Evolutionary conservation across 2,329 filamentous ascomycete genomes (phyloP), one percentile per base, ranked within the genome.

Genomic region (Septoria linicola): DNA sequence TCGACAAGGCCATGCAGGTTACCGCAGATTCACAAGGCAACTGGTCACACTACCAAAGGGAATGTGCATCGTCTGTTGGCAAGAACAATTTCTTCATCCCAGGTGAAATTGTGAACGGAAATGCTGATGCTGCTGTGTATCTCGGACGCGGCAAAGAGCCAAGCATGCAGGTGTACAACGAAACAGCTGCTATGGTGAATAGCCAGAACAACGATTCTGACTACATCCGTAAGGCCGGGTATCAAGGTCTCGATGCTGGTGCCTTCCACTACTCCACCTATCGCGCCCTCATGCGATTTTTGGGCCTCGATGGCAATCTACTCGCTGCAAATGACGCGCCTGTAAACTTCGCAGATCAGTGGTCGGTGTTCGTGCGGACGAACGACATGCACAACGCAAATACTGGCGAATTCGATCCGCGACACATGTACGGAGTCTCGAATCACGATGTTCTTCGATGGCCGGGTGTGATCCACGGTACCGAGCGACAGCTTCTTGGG

Each of bases 361-460:
- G 81, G 81, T 74, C 80, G 49, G 67, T 75, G 20, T 79, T 84
- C 66, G 63, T 83, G 5, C 63, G 74, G 46, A 80, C 78, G 2
- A 83, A 84, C 57, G 81, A 84, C 59, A 68, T 84, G 57, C 68
- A 80, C 55, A 84, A 84, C 58, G 73, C 78, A 2, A 79, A 81
- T 61, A 83, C 79, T 2, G 81, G 80, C 25, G 66, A 77, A 46
- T 82, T 83, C 54, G 82, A 85, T 58, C 82, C 82, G 3, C 76
- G 82, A 1, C 82, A 85, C 62, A 77, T 85, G 75, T 84, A 79
- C 60, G 82, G 82, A 41, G 76, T 78, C 2, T 82, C 81, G 5
- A 85, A 85, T 60, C 82, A 85, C 67, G 82, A 85, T 62, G 80
- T 85, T 6, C 81, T 85, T 59, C 74, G 81, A 30, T 85, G 82